Conservation (phyloP, 352 stramenopile genomes). For the Globisporangium alternatum region DNA sequence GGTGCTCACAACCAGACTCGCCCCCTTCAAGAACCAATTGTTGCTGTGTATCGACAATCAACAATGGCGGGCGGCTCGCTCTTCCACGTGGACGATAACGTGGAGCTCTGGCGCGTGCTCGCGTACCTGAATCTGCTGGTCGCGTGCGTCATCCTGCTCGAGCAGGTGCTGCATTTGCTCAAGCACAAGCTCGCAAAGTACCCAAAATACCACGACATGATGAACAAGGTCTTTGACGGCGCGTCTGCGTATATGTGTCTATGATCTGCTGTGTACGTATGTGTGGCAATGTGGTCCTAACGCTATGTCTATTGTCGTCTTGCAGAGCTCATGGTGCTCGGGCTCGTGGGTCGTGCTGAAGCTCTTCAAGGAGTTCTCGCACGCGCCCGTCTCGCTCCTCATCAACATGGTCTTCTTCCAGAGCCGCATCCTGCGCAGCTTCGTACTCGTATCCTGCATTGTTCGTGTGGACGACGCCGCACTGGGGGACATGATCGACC, state of each 20-base stretch:
- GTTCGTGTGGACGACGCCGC: conserved; percentile 50
- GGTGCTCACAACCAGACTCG: background rate
- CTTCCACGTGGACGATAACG: conserved; percentile 50
- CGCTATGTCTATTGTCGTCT: background rate
- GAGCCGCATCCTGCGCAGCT: conserved; percentile 57
- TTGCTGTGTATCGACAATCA: background rate
- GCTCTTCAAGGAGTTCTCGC: conserved; percentile 36
- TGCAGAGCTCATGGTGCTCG: conserved; percentile 56
- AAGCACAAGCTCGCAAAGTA: conserved; percentile 46
- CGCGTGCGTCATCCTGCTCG: conserved; percentile 47
- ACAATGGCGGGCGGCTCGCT: conserved; percentile 27
- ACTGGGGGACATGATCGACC: conserved; percentile 48
- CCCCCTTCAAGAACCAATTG: too few species aligned
- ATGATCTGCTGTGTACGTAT: background rate
- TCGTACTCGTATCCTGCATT: conserved; percentile 55
- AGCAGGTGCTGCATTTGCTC: conserved; percentile 40
- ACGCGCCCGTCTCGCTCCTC: conserved; percentile 37
- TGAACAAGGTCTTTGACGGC: conserved; percentile 49
- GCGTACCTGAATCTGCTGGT: conserved; percentile 46
- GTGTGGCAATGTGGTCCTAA: background rate
- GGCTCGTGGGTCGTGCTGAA: conserved; percentile 54
- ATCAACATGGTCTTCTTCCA: conserved; percentile 67
- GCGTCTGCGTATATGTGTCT: background rate
- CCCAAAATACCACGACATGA: conserved; percentile 69
- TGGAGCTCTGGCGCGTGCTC: conserved; percentile 57